These are phyloP conservation scores for Lycium ferocissimum DNA, from an alignment of 257 asterid genomes.

Conservation along the genomic window DNA sequence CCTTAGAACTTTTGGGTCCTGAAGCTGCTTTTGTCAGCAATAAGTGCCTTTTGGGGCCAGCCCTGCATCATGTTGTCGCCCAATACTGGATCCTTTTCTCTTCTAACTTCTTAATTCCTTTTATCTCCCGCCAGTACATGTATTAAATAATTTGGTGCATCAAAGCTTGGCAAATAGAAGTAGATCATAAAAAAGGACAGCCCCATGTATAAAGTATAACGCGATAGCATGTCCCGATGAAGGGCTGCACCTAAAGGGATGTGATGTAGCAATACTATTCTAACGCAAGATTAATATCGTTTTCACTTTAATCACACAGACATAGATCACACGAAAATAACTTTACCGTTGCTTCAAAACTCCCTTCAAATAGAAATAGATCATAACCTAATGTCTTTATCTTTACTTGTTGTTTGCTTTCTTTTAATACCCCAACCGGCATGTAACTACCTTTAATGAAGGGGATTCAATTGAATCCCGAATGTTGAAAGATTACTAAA, in stretches of 20 bases:
- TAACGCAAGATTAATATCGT: too few species aligned
- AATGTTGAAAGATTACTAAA: neutral
- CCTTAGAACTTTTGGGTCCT: neutral
- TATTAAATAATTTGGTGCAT: neutral
- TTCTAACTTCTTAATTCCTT: neutral
- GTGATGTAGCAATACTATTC: too few species aligned
- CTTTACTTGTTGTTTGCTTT: too few species aligned
- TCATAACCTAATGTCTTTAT: too few species aligned
- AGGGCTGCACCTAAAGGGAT: too few species aligned
- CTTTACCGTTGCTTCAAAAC: too few species aligned
- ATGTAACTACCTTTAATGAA: neutral
- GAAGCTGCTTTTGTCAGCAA: constrained; percentile 26
- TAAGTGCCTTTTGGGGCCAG: constrained; percentile 38
- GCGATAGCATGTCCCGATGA: too few species aligned
- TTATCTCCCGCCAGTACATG: neutral
- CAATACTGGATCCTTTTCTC: constrained; percentile 29
- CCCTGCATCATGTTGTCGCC: constrained; percentile 50
- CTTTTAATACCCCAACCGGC: too few species aligned
- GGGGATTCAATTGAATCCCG: neutral
- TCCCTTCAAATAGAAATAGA: too few species aligned
- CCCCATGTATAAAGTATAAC: too few species aligned
- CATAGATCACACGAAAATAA: too few species aligned
- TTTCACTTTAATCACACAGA: too few species aligned
- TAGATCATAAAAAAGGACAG: neutral
- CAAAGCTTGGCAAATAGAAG: neutral